phyloP scores from a whole-genome alignment of 306 rosid species.

The Acacia melanoxylon region DNA sequence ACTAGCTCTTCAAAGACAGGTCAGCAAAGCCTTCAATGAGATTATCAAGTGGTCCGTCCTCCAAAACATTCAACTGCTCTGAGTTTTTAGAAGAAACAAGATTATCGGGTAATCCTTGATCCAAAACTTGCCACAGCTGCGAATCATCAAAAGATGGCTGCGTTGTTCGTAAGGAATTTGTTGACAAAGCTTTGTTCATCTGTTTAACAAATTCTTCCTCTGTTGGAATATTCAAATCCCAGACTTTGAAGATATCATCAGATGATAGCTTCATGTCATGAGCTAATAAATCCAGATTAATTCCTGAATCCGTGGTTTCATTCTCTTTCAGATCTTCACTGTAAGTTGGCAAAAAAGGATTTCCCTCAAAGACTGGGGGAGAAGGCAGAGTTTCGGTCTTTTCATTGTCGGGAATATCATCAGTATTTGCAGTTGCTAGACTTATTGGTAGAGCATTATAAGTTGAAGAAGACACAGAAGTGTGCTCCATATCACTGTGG shows the following conservation, averaged over 20 bases:
- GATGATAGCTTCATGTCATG: slow-evolving; percentile 40
- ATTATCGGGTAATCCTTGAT: slow-evolving; percentile 42
- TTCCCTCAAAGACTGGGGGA: slow-evolving; percentile 41
- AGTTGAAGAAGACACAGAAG: slow-evolving; percentile 26
- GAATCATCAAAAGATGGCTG: slow-evolving; percentile 41
- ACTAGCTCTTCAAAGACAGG: slow-evolving; percentile 47
- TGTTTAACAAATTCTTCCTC: slow-evolving; percentile 68
- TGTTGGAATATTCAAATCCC: slow-evolving; percentile 61
- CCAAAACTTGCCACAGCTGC: slow-evolving; percentile 31
- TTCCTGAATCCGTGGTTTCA: slow-evolving; percentile 28
- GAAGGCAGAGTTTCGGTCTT: slow-evolving; percentile 27
- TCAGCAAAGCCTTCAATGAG: slow-evolving; percentile 36
- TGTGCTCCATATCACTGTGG: background rate
- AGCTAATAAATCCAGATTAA: slow-evolving; percentile 23
- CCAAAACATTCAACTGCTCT: background rate
- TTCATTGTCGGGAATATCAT: slow-evolving; percentile 28
- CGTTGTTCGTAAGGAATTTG: slow-evolving; percentile 27
- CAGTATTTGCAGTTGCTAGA: slow-evolving; percentile 29
- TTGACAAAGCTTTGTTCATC: slow-evolving; percentile 50
- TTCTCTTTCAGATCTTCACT: slow-evolving; percentile 40
- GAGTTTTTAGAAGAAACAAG: slow-evolving; percentile 31
- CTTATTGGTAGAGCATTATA: slow-evolving; percentile 18
- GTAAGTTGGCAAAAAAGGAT: slow-evolving; percentile 78
- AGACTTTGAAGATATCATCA: slow-evolving; percentile 64
- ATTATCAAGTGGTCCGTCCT: background rate